Conservation (phyloP, 2,329 filamentous ascomycete genomes). For the Penicillium freii region DNA sequence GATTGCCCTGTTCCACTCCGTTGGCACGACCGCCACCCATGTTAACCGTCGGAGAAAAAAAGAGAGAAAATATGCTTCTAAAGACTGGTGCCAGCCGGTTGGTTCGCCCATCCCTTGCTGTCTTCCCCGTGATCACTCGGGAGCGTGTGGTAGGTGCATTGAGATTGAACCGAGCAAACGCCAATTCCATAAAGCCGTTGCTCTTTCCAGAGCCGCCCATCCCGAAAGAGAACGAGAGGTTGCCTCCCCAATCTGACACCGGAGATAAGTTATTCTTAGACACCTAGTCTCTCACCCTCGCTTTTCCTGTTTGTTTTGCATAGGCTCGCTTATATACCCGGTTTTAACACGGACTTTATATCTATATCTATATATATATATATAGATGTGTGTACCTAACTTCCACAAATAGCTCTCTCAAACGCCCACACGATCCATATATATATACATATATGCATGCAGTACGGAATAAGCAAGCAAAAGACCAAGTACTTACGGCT, state of each 20-base stretch:
- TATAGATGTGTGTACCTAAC: not conserved
- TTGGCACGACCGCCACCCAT: not conserved
- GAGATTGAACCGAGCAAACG: not conserved
- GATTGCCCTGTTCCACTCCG: not conserved
- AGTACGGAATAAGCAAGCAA: not conserved
- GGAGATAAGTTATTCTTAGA: not conserved
- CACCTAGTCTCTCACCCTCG: not conserved
- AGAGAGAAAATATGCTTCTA: not conserved
- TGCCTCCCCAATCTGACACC: not conserved
- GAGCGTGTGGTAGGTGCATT: not conserved
- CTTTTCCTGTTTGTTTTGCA: not conserved
- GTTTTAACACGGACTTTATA: too few relatives aligned
- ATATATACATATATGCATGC: not conserved
- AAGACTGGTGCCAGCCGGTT: not conserved
- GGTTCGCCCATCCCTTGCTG: not conserved
- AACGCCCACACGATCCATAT: not conserved
- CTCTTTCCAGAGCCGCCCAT: not conserved
- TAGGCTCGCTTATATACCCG: not conserved
- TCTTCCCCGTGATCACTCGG: not conserved
- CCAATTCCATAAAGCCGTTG: not conserved
- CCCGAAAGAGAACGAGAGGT: not conserved
- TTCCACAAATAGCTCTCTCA: not conserved
- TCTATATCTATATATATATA: too few relatives aligned
- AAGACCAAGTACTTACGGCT: not conserved
- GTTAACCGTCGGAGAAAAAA: conserved; percentile 10